phyloP scores from a whole-genome alignment of 495 filamentous ascomycete species.

The Bacidia rubella region DNA sequence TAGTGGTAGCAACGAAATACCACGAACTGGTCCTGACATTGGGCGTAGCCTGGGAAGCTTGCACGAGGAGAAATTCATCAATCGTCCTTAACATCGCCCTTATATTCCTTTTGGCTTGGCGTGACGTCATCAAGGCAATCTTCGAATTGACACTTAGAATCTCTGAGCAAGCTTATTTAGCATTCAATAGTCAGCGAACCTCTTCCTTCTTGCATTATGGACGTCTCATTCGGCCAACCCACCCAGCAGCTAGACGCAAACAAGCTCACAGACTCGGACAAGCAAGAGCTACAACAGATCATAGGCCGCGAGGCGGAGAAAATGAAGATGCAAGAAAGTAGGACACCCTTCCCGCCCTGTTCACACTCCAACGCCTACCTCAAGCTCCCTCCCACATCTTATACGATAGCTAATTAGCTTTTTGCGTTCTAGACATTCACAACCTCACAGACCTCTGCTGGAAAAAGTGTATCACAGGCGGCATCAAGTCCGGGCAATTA shows the following conservation, averaged over 20 bases:
- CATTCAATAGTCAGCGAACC: too few species aligned
- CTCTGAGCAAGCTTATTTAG: too few species aligned
- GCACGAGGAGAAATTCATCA: too few species aligned
- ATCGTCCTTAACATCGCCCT: too few species aligned
- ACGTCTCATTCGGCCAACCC: neutral
- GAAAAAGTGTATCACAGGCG: conserved; percentile 71
- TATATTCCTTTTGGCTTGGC: too few species aligned
- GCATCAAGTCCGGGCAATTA: conserved; percentile 50
- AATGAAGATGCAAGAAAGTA: conserved; percentile 63
- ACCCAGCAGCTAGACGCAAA: conserved; percentile 40
- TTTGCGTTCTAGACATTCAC: conserved; percentile 51
- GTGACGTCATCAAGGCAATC: too few species aligned
- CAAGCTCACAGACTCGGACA: conserved; percentile 67
- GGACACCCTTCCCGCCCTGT: neutral
- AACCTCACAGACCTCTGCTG: conserved; percentile 78
- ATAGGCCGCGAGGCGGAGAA: conserved; percentile 71
- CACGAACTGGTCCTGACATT: too few species aligned
- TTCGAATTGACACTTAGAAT: too few species aligned
- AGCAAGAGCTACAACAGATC: conserved; percentile 73
- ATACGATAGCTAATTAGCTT: conserved; percentile 1
- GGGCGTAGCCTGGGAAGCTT: too few species aligned
- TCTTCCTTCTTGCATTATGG: neutral
- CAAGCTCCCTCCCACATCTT: neutral
- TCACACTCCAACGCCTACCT: conserved; percentile 1
- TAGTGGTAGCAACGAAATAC: too few species aligned